Conservation (phyloP, 31 red algal genomes). For the Asparagopsis taxiformis region DNA sequence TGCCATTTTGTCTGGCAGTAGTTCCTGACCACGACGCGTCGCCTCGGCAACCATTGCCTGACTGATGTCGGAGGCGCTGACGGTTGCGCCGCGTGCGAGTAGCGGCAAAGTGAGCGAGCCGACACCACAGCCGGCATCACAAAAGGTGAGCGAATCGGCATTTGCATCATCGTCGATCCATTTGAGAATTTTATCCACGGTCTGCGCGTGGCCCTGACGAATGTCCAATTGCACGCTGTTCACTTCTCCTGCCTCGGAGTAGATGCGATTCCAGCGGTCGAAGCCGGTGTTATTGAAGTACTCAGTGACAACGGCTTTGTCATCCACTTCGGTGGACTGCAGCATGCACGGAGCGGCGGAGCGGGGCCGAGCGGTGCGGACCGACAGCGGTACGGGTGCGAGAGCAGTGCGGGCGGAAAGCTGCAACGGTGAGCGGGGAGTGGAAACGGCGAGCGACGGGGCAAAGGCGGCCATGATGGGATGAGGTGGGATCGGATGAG, state of each 20-base stretch:
- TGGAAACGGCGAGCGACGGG: too few relatives aligned
- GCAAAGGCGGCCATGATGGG: too few relatives aligned
- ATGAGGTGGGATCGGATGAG: too few relatives aligned
- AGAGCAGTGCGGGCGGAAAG: background rate
- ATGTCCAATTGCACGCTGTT: slow-evolving; percentile 97
- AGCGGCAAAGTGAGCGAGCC: slow-evolving; percentile 90
- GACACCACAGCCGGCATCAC: slow-evolving; percentile 98
- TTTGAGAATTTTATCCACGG: slow-evolving; percentile 76
- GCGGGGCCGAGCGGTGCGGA: background rate
- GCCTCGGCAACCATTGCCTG: slow-evolving; percentile 86
- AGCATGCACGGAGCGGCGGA: slow-evolving; percentile 24
- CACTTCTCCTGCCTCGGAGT: slow-evolving; percentile 83
- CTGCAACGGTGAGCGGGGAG: too few relatives aligned
- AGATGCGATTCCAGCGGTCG: slow-evolving; percentile 96
- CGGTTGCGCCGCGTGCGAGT: slow-evolving; percentile 56
- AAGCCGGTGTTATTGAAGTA: slow-evolving; percentile 98
- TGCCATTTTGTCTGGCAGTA: slow-evolving; percentile 32
- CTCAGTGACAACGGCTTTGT: slow-evolving; percentile 86
- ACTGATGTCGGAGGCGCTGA: slow-evolving; percentile 90
- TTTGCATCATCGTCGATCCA: slow-evolving; percentile 87
- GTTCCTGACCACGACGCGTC: slow-evolving; percentile 32
- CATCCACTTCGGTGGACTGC: slow-evolving; percentile 29
- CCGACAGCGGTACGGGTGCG: background rate
- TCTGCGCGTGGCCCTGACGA: slow-evolving; percentile 87
- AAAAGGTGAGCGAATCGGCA: slow-evolving; percentile 48